Percentiles rank a stretch among this genome's conserved stretches.
Evolutionary conservation across 2,329 filamentous ascomycete genomes (phyloP).

Genomic region (Trichoderma brevicompactum): DNA sequence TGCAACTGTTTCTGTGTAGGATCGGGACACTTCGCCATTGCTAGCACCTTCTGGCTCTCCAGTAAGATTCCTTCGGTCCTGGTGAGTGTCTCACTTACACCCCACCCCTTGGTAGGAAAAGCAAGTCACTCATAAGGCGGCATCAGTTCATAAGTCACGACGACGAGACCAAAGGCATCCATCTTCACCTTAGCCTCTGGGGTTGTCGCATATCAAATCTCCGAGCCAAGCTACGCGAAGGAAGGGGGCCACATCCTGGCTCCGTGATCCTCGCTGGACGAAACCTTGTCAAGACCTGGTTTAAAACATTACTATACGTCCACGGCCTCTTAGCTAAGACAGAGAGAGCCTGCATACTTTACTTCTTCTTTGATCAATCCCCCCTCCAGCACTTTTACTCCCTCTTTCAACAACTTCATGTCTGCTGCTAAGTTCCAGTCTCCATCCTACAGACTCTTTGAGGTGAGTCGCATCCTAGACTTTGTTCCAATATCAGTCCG

Average conservation of each 20-base stretch:
- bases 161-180: conserved; percentile 39
- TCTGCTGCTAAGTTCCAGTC: conserved; percentile 61
- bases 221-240: conserved; percentile 40
- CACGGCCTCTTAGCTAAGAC: conserved; percentile 44
- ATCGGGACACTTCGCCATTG: conserved; percentile 44
- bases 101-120: conserved; percentile 36
- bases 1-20: conserved; percentile 45
- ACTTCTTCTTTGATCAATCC: conserved; percentile 42
- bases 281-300: conserved; percentile 46
- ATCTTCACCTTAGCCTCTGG: conserved; percentile 40
- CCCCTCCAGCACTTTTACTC: conserved; percentile 40
- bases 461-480: conserved; percentile 56
- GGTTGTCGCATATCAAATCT: conserved; percentile 46
- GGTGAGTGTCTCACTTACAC: conserved; percentile 45
- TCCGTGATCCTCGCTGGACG: conserved; percentile 41
- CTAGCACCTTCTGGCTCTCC: conserved; percentile 40
- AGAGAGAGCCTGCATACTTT: conserved; percentile 43
- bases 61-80: conserved; percentile 41
- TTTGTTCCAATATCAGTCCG: conserved; percentile 37
- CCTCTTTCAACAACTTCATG: conserved; percentile 56
- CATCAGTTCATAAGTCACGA: conserved; percentile 40
- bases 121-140: conserved; percentile 42
- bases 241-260: conserved; percentile 39
- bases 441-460: conserved; percentile 61
- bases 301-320: conserved; percentile 40